Evolutionary conservation across 2,329 filamentous ascomycete genomes (phyloP), one percentile per base, ranked within the genome.

Genomic region (Bipolaris zeicola): DNA sequence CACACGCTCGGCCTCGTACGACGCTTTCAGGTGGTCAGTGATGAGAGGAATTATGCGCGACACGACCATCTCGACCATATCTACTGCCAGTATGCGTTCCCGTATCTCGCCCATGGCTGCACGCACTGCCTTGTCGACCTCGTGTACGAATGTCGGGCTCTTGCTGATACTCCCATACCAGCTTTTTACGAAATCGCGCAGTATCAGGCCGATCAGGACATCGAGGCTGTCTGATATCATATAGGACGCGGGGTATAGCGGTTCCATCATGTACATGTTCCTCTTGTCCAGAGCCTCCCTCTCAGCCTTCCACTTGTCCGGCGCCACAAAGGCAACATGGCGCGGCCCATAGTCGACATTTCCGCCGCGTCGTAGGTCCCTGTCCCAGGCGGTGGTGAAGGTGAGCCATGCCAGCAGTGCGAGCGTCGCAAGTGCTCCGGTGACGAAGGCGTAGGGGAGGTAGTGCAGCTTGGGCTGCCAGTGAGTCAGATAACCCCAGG

Each of bases 151-250:
- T 0, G 85, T 83, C 1, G 89, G 87, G 68, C 89, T 92, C 61
- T 82, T 84, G 78, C 91, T 96, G 71, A 99, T 97, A 69, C 87
- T 85, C 31, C 83, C 84, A 76, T 97, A 98, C 95, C 95, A 99
- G 44, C 88, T 89, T 55, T 84, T 86, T 55, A 99, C 86, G 73
- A 96, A 97, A 74, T 97, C 92, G 62, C 90, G 85, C 62, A 92
- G 77, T 50, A 96, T 85, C 50, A 92, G 80, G 48, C 88, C 85
- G 42, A 99, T 83, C 31, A 98, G 78, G 50, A 87, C 84, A 76
- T 97, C 92, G 62, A 98, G 79, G 43, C 89, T 89, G 66, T 88
- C 85, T 11, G 92, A 96, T 52, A 98, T 86, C 56, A 87, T 83
- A 65, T 89, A 87, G 18, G 91, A 93, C 50, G 88, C 84, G 55